phyloP scores from a whole-genome alignment of 2,329 filamentous ascomycete species.

The Sarocladium strictum region DNA sequence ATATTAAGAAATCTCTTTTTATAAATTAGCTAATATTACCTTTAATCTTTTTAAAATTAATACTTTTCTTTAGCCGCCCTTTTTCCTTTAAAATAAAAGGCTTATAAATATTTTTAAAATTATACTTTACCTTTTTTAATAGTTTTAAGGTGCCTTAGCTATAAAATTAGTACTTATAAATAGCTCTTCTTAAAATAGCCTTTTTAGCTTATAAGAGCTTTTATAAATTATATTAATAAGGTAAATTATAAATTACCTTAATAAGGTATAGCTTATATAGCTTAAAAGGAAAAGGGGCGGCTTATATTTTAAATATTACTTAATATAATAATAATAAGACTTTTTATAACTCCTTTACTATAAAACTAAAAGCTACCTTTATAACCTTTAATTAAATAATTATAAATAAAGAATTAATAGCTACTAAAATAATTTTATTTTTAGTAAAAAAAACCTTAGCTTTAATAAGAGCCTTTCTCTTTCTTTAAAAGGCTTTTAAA shows the following conservation, averaged over 20 bases:
- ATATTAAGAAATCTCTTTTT: not conserved
- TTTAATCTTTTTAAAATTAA: not conserved
- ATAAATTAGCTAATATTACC: not conserved
- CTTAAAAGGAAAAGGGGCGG: not conserved
- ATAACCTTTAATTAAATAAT: not conserved
- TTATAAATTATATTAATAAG: not conserved
- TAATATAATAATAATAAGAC: not conserved
- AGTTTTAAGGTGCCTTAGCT: not conserved
- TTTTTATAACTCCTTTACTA: not conserved
- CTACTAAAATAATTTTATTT: not conserved
- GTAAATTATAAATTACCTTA: not conserved
- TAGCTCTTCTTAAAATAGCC: constrained; percentile 2
- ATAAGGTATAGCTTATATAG: not conserved
- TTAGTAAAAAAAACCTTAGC: not conserved
- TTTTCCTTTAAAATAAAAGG: not conserved
- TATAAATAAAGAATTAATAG: not conserved
- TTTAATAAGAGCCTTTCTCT: not conserved
- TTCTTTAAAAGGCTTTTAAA: not conserved
- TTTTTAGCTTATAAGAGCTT: not conserved
- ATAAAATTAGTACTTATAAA: constrained; percentile 5
- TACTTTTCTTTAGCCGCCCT: not conserved
- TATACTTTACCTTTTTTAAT: constrained; percentile 7
- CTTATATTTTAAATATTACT: not conserved
- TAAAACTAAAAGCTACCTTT: not conserved
- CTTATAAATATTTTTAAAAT: not conserved